Percentiles rank a stretch among this genome's conserved stretches.
These are phyloP conservation scores for Myriosclerotinia curreyana DNA, from an alignment of 2,329 filamentous ascomycete species.

Conservation along the genomic window DNA sequence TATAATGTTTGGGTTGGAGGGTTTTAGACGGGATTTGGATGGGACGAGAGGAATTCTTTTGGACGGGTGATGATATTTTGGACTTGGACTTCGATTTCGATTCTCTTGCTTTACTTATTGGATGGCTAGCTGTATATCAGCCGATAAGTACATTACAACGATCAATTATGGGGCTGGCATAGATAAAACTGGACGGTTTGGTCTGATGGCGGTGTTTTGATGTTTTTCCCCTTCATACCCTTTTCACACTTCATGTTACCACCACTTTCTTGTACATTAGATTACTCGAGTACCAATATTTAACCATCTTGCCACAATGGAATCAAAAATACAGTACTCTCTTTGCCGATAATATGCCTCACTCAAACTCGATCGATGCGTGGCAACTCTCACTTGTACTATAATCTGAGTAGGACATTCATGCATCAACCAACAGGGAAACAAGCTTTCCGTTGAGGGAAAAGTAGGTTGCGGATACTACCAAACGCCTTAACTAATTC, in stretches of 20 bases:
- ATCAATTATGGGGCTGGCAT: not conserved
- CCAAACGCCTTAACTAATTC: not conserved
- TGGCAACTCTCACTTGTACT: not conserved
- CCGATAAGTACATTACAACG: not conserved
- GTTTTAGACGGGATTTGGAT: constrained; percentile 24
- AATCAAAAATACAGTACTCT: not conserved
- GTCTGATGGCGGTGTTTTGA: not conserved
- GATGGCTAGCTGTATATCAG: not conserved
- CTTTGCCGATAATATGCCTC: not conserved
- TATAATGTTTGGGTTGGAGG: constrained; percentile 36
- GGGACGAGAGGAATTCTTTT: not conserved
- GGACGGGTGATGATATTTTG: not conserved
- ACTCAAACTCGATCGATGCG: not conserved
- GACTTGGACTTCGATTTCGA: constrained; percentile 1
- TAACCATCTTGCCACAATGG: not conserved
- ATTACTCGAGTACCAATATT: not conserved
- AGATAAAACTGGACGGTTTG: not conserved
- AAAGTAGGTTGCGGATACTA: not conserved
- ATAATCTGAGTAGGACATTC: not conserved
- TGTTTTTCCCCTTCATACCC: not conserved
- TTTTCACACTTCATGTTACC: not conserved
- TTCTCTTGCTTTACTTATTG: not conserved
- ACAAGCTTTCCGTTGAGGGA: not conserved
- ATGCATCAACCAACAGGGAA: not conserved
- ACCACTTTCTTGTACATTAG: constrained; percentile 1